A percentile compares a stretch with the other conserved stretches of the same genome.
Evolutionary conservation across 208 protist species (phyloP).

Genomic region (Leishmania braziliensis): DNA sequence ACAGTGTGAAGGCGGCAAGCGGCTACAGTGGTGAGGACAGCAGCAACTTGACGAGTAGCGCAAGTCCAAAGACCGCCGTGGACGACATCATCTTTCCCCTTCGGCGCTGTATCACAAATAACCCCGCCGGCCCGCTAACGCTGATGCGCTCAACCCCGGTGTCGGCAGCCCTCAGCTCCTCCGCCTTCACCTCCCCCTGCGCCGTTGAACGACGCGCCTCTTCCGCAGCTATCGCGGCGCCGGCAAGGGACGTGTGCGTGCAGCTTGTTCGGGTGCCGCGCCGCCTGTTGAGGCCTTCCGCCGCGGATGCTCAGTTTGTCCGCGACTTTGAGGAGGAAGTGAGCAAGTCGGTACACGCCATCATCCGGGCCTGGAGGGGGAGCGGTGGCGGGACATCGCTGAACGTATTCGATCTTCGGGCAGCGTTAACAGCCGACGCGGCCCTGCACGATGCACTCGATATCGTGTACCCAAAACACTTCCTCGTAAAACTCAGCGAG

Average conservation of each 20-base stretch:
- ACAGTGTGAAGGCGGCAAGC: neutral
- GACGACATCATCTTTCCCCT: conserved; percentile 6
- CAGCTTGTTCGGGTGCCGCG: conserved; percentile 30
- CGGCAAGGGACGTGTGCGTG: conserved; percentile 12
- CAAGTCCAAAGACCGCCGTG: neutral
- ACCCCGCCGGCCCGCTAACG: conserved; percentile 4
- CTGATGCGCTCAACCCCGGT: conserved; percentile 21
- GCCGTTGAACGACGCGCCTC: too few relatives aligned
- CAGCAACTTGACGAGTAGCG: neutral
- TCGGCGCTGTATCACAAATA: conserved; percentile 14
- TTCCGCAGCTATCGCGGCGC: neutral
- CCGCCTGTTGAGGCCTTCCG: conserved; percentile 21
- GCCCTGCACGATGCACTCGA: conserved; percentile 31
- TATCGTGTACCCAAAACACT: conserved; percentile 61
- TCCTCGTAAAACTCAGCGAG: conserved; percentile 70
- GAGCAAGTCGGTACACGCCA: conserved; percentile 22
- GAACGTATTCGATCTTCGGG: conserved; percentile 6
- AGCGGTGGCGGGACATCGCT: conserved; percentile 12
- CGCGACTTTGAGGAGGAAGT: conserved; percentile 35
- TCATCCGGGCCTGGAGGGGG: neutral
- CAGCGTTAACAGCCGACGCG: conserved; percentile 10
- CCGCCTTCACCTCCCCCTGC: conserved; percentile 17
- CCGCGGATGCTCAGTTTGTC: conserved; percentile 27
- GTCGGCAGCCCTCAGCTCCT: conserved; percentile 3
- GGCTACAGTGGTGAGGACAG: neutral